Evolutionary conservation across 2,329 filamentous ascomycete genomes (phyloP).

Genomic region (Lanzia echinophila): DNA sequence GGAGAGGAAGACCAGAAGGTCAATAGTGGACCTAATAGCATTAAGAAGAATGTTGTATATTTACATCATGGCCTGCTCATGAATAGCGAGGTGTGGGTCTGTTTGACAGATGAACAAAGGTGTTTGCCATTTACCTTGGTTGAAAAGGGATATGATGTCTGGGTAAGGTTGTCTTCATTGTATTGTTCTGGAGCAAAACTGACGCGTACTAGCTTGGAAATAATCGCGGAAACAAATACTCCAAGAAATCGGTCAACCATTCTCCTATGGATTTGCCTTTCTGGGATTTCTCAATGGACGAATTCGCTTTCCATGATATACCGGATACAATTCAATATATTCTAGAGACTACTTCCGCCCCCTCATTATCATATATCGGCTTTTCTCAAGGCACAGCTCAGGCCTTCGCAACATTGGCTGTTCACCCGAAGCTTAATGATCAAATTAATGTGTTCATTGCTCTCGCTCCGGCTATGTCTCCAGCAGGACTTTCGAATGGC

Average conservation of each 20-base stretch:
- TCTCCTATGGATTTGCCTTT: constrained; percentile 72
- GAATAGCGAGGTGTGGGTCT: constrained; percentile 99
- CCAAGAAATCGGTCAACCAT: constrained; percentile 78
- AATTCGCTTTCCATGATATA: constrained; percentile 97
- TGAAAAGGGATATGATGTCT: constrained; percentile 90
- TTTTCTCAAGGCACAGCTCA: constrained; percentile 97
- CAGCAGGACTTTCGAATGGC: constrained; percentile 80
- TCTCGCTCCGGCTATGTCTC: constrained; percentile 92
- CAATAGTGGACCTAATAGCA: constrained; percentile 60
- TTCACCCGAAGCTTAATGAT: constrained; percentile 85
- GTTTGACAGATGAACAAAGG: constrained; percentile 76
- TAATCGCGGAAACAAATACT: constrained; percentile 98
- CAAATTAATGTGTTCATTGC: constrained; percentile 96
- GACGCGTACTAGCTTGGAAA: constrained; percentile 67
- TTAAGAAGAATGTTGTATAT: constrained; percentile 82
- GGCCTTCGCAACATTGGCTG: constrained; percentile 86
- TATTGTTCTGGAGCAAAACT: constrained; percentile 13
- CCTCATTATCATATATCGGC: constrained; percentile 87
- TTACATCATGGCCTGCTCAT: constrained; percentile 94
- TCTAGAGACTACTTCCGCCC: constrained; percentile 71
- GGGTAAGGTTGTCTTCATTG: constrained; percentile 50
- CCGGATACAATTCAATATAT: constrained; percentile 93
- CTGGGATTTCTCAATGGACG: constrained; percentile 98
- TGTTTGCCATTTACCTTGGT: constrained; percentile 85
- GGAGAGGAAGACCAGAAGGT: constrained; percentile 75